These are phyloP conservation scores for Phycomyces blakesleeanus DNA, from an alignment of 192 early-diverging fungal species.

Conservation along the genomic window DNA sequence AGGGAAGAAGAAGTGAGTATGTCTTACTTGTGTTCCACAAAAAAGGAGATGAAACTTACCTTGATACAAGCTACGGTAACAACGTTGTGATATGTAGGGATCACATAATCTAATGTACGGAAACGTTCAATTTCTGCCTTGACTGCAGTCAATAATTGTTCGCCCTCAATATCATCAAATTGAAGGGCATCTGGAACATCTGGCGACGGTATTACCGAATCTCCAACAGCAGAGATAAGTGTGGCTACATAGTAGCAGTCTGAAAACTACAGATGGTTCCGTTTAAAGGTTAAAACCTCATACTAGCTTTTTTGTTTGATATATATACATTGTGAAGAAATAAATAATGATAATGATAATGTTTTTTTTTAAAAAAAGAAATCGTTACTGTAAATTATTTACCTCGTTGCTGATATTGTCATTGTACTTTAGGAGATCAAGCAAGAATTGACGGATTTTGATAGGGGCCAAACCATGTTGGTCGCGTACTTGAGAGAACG, in stretches of 20 bases:
- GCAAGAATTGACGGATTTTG: slow-evolving; percentile 59
- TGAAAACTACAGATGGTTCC: slow-evolving; percentile 43
- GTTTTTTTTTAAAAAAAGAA: too few species aligned
- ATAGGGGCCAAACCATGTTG: slow-evolving; percentile 57
- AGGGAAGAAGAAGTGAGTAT: not conserved
- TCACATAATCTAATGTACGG: slow-evolving; percentile 71
- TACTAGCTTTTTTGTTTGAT: too few species aligned
- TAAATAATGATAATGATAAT: too few species aligned
- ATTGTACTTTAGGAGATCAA: slow-evolving; percentile 84
- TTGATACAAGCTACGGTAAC: slow-evolving; percentile 81
- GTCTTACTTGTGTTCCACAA: not conserved
- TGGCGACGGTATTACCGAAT: slow-evolving; percentile 54
- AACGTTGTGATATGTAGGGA: slow-evolving; percentile 84
- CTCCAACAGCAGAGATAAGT: slow-evolving; percentile 68
- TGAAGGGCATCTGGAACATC: slow-evolving; percentile 36
- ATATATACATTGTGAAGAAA: too few species aligned
- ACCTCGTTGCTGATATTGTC: slow-evolving; percentile 86
- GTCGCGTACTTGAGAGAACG: slow-evolving; percentile 70
- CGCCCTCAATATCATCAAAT: slow-evolving; percentile 39
- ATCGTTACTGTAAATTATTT: slow-evolving; percentile 11
- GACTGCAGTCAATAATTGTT: slow-evolving; percentile 50
- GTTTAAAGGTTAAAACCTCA: too few species aligned
- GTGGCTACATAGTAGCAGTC: slow-evolving; percentile 76
- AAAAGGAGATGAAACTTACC: too few species aligned
- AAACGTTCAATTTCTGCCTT: slow-evolving; percentile 75